Conservation (phyloP, 2,329 filamentous ascomycete genomes). For the Aspergillus glaucus region DNA sequence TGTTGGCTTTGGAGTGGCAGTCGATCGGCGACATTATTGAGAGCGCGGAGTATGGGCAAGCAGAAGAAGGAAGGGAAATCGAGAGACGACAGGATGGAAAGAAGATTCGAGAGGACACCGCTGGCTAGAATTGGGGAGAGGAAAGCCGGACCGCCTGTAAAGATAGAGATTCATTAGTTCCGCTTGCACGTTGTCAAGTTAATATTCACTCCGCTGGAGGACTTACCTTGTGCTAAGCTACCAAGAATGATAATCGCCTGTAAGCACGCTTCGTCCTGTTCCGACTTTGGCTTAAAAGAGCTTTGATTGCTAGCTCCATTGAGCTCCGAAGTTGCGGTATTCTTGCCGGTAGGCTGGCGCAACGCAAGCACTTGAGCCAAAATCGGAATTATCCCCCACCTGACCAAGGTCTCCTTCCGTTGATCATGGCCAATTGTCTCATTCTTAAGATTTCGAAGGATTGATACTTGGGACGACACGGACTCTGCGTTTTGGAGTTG, state of each 20-base stretch:
- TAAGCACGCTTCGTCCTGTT: slow-evolving; percentile 62
- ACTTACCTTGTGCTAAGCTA: slow-evolving; percentile 72
- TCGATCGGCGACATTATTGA: slow-evolving; percentile 66
- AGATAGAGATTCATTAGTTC: background rate
- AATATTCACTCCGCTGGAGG: background rate
- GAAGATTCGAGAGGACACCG: slow-evolving; percentile 60
- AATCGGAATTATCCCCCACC: slow-evolving; percentile 56
- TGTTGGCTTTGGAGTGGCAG: slow-evolving; percentile 50
- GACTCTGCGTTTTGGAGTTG: slow-evolving; percentile 52
- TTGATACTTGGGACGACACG: slow-evolving; percentile 40
- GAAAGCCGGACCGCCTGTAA: slow-evolving; percentile 69
- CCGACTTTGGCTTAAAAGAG: slow-evolving; percentile 41
- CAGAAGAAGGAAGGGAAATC: slow-evolving; percentile 61
- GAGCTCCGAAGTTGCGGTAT: slow-evolving; percentile 18
- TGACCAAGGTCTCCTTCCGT: slow-evolving; percentile 74
- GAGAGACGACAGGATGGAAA: slow-evolving; percentile 62
- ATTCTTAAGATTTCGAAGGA: slow-evolving; percentile 74
- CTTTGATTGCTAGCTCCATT: slow-evolving; percentile 17
- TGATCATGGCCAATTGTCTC: slow-evolving; percentile 81
- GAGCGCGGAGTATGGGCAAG: slow-evolving; percentile 65
- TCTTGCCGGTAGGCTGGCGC: slow-evolving; percentile 35
- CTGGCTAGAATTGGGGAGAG: slow-evolving; percentile 66
- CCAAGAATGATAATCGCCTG: slow-evolving; percentile 80
- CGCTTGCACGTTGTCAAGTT: background rate
- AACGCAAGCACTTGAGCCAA: slow-evolving; percentile 45